Evolutionary conservation across 495 filamentous ascomycete species (phyloP), one percentile per base, ranked within the genome.

Genomic region (Aspergillus diversus): DNA sequence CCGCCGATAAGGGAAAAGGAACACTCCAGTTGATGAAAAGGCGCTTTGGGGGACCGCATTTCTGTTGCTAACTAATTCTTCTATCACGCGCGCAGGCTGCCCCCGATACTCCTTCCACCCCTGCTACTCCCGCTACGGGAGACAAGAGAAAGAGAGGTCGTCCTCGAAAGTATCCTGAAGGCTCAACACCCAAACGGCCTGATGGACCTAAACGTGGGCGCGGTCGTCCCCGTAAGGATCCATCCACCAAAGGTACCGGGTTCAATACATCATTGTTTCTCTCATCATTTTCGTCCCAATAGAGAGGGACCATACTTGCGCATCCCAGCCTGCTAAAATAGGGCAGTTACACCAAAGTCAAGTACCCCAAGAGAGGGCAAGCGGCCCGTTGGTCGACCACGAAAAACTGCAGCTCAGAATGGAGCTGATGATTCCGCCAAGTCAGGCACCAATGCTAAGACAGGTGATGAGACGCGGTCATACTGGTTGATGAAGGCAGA

Each of bases 401-500:
- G 53, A 42, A 71, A 71, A 48, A 51, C 3, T n/a, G 48, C 57
- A 13, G 15, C 17, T n/a, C 57, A 52, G 56, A 65, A 66, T 15
- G 63, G 57, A 33, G 34, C 58, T 31, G 56, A 52, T 34, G 59
- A 35, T 27, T 43, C 42, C 32, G 59, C 57, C 16, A 50, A 50
- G n/a, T 50, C 11, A 12, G 16, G 8, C 15, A 21, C 47, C n/a
- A 68, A 69, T 4, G 54, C 57, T n/a, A 61, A 62, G 4, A 31
- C 47, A 4, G 46, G 21, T 27, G 21, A 54, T 3, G 61, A 52
- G 7, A 57, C 66, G 16, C 74, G 65, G 31, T 79, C 77, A 27
- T 97, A 92, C 75, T 97, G 93, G 94, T 86, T 98, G 63, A 86
- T 98, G 86, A 98, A 98, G 79, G 92, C 94, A 7, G 94, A 98